Percentiles rank a stretch among this genome's conserved stretches.
Evolutionary conservation across 108 stramenopile species (phyloP).

Genomic region (Cyclotella sp.): DNA sequence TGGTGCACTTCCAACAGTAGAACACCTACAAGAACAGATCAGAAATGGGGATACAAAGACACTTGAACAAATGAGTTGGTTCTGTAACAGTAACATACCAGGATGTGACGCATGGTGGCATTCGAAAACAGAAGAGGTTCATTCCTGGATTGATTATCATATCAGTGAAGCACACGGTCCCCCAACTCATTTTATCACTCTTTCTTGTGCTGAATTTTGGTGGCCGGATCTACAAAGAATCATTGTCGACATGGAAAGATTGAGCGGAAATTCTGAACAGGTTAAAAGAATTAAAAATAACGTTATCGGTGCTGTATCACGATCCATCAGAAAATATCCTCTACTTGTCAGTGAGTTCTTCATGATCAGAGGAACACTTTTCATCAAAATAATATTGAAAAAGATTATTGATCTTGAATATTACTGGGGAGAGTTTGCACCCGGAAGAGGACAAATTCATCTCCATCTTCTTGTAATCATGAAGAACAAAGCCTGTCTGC

Average conservation of each 20-base stretch:
- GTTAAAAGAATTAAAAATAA: not conserved
- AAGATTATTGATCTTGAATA: constrained; percentile 20
- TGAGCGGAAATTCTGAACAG: constrained; percentile 4
- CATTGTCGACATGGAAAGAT: constrained; percentile 9
- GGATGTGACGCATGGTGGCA: constrained; percentile 39
- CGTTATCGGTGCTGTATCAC: not conserved
- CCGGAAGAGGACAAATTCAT: constrained; percentile 18
- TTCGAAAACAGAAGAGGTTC: constrained; percentile 8
- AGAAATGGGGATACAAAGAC: constrained; percentile 1
- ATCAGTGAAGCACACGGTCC: constrained; percentile 31
- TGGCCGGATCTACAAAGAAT: constrained; percentile 33
- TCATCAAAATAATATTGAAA: constrained; percentile 28
- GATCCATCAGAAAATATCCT: constrained; percentile 4
- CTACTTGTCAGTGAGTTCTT: constrained; percentile 33
- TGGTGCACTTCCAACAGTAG: constrained; percentile 12
- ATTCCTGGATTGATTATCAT: constrained; percentile 41
- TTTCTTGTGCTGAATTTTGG: constrained; percentile 48
- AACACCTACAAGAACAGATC: constrained; percentile 27
- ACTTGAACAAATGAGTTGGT: constrained; percentile 14
- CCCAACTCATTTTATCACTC: constrained; percentile 39
- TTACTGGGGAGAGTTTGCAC: constrained; percentile 40
- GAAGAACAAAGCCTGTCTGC: constrained; percentile 16
- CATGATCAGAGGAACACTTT: constrained; percentile 19
- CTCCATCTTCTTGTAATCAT: constrained; percentile 31
- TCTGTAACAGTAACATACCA: not conserved